These are phyloP conservation scores for Parachaetomium inaequale DNA, from an alignment of 495 filamentous ascomycete genomes.

Conservation along the genomic window DNA sequence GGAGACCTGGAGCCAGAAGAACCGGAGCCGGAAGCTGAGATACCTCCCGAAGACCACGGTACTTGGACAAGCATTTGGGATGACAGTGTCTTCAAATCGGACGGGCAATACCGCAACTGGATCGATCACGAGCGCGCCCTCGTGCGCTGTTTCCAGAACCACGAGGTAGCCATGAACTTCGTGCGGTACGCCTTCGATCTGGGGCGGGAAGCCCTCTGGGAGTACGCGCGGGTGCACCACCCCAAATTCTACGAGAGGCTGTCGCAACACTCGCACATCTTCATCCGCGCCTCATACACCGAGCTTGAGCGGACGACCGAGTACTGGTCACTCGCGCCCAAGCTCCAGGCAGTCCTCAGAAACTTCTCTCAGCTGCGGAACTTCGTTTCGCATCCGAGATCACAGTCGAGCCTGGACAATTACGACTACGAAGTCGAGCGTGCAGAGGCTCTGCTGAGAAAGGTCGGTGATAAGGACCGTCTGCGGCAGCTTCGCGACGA, in stretches of 20 bases:
- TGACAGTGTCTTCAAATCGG: no score
- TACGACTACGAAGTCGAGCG: not conserved
- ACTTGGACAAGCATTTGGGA: no score
- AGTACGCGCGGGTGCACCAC: not conserved
- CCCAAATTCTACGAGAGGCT: not conserved
- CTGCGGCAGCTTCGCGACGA: no score
- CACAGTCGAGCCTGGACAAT: not conserved
- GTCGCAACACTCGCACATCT: not conserved
- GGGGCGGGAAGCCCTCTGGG: not conserved
- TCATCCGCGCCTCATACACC: not conserved
- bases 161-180: not conserved
- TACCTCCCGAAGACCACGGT: no score
- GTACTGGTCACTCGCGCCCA: not conserved
- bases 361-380: not conserved
- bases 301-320: not conserved
- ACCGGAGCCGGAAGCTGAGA: no score
- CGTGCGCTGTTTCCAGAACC: not conserved
- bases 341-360: not conserved
- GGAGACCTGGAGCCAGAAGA: no score
- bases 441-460: no score
- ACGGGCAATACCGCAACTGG: no score
- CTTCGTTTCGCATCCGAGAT: not conserved
- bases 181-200: not conserved
- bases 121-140: no score
- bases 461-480: no score